Evolutionary conservation across 108 stramenopile genomes (phyloP), one percentile per base, ranked within the genome.

Genomic region (Discostella pseudostelligera): DNA sequence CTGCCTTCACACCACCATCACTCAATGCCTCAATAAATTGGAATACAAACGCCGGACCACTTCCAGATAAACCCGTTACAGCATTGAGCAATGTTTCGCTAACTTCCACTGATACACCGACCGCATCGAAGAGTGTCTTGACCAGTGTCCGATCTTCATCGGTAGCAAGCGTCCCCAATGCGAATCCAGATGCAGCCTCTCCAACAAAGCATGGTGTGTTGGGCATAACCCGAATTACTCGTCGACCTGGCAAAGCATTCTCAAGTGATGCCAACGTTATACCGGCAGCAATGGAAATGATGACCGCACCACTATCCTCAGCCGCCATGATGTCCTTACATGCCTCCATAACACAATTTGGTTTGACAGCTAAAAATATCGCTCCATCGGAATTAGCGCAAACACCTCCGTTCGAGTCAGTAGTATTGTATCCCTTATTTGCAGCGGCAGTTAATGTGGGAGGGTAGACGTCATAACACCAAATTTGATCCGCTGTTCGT

Each of bases 41-140:
- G 79, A 93, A 97, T 16, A 97, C 90, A 61, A 92, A 98, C 10
- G 97, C 97, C 21, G 97, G 97, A 13, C 97, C 97, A 59, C 87
- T 88, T 32, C 97, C 97, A 57, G 85, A 83, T n/a, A 98, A 47
- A 4, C 96, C 97, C 8, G 97, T 98, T 19, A 97, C 96, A 8
- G 96, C 96, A 73, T 89, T 82, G 42, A 88, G 68, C 42, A 90
- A 61, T 24, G 70, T 65, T 79, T 98, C 97, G 36, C 70, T 76
- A 35, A 96, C 83, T 57, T 93, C 89, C 67, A 84, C 59, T 11
- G 87, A 87, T 13, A 83, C 48, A 16, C 96, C 96, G 0, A 93
- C 87, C 4, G 92, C 59, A 17, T 84, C 83, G 56, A 98, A 81
- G 28, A 98, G 79, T 9, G 62, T 62, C 35, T 80, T 49, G 24